phyloP scores from a whole-genome alignment of 176 grass and related monocot species.

The Puccinellia tenuiflora region DNA sequence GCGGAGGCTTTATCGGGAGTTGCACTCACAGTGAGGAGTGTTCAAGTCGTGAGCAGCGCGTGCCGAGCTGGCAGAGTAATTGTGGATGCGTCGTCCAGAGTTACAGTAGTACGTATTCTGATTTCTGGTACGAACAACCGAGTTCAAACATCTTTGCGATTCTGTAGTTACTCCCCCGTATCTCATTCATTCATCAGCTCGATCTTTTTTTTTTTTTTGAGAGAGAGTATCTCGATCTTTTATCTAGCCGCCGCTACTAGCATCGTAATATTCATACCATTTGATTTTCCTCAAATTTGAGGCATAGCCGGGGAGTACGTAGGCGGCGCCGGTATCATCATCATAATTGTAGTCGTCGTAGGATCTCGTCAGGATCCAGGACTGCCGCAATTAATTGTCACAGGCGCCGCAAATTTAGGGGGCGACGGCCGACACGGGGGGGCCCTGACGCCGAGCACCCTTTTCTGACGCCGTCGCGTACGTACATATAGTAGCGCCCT shows the following conservation, averaged over 20 bases:
- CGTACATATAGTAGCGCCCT: not conserved
- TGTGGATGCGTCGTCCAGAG: not conserved
- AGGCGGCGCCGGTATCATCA: not conserved
- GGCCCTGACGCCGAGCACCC: not conserved
- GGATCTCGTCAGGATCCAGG: not conserved
- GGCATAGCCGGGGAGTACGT: not conserved
- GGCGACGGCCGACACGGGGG: not conserved
- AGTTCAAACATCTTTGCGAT: too few species aligned
- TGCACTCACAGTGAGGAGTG: not conserved
- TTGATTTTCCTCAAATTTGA: too few species aligned
- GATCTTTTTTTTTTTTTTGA: too few species aligned
- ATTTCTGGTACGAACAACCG: too few species aligned
- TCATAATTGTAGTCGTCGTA: not conserved
- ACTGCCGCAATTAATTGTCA: not conserved
- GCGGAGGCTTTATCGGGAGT: conserved; percentile 30
- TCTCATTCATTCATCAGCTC: too few species aligned
- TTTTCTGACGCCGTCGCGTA: not conserved
- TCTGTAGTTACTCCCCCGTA: too few species aligned
- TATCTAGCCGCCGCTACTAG: too few species aligned
- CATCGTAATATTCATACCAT: too few species aligned
- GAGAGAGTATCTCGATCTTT: too few species aligned
- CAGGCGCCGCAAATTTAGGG: not conserved
- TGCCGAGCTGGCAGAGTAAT: not conserved
- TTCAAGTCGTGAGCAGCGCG: not conserved
- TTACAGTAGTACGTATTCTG: too few species aligned